phyloP scores from a whole-genome alignment of 2,329 filamentous ascomycete species.

The Trichothecium roseum region DNA sequence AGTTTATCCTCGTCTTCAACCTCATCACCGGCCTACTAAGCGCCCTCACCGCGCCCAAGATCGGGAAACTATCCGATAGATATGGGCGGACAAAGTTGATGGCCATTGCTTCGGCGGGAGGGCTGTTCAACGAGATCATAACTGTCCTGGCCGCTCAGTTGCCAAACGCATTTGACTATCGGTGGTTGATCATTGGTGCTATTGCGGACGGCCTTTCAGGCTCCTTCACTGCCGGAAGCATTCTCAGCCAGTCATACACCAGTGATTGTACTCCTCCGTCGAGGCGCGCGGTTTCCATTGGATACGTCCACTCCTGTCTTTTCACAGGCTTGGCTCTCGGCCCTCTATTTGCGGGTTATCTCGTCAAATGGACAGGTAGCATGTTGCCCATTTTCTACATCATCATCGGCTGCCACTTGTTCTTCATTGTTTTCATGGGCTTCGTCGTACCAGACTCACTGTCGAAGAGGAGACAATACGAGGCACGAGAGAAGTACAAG shows the following conservation, averaged over 20 bases:
- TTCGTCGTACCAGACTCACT: slow-evolving; percentile 78
- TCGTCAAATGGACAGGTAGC: slow-evolving; percentile 66
- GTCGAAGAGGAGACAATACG: slow-evolving; percentile 57
- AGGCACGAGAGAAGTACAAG: slow-evolving; percentile 58
- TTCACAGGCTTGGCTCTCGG: slow-evolving; percentile 85
- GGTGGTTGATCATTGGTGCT: slow-evolving; percentile 67
- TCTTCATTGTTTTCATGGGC: slow-evolving; percentile 63
- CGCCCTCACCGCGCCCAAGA: slow-evolving; percentile 69
- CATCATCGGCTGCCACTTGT: slow-evolving; percentile 58
- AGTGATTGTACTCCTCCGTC: slow-evolving; percentile 80
- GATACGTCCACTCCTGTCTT: slow-evolving; percentile 80
- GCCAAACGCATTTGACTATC: slow-evolving; percentile 62
- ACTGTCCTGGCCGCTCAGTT: slow-evolving; percentile 70
- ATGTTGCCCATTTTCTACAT: slow-evolving; percentile 80
- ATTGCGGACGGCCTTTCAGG: slow-evolving; percentile 76
- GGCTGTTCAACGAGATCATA: slow-evolving; percentile 62
- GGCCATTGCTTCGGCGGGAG: slow-evolving; percentile 62
- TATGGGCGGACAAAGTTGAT: slow-evolving; percentile 72
- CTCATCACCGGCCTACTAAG: slow-evolving; percentile 68
- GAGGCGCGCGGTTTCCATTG: slow-evolving; percentile 71
- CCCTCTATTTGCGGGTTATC: slow-evolving; percentile 68
- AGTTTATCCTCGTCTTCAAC: slow-evolving; percentile 67
- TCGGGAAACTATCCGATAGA: slow-evolving; percentile 79
- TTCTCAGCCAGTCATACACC: slow-evolving; percentile 74
- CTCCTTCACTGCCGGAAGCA: slow-evolving; percentile 74